Evolutionary conservation across 139 green algal genomes (phyloP).

Genomic region (Diplosphaera chodatii): DNA sequence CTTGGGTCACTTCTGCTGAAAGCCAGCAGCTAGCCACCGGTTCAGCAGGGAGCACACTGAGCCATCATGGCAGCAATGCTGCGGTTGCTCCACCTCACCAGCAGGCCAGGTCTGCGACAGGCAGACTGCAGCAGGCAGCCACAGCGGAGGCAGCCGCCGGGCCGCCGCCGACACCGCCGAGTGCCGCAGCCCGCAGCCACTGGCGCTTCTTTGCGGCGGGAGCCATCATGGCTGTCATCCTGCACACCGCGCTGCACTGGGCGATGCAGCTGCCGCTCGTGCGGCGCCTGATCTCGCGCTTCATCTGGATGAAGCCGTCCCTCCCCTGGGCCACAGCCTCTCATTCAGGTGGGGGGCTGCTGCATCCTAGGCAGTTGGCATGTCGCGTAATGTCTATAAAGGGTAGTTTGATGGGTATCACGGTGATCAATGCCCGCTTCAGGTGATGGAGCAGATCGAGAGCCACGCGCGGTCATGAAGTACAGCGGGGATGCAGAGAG

Average conservation of each 20-base stretch:
- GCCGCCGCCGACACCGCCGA: neutral
- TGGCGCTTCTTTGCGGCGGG: conserved; percentile 23
- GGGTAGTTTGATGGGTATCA: too few relatives aligned
- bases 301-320: conserved; percentile 36
- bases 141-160: neutral
- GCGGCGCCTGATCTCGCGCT: conserved; percentile 24
- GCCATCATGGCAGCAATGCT: too few relatives aligned
- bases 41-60: too few relatives aligned
- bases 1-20: too few relatives aligned
- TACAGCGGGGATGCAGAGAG: conserved; percentile 60
- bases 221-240: conserved; percentile 21
- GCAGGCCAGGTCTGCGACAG: too few relatives aligned
- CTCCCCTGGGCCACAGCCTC: neutral
- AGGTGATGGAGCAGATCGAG: neutral
- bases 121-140: too few relatives aligned
- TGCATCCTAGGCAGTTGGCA: too few relatives aligned
- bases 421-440: too few relatives aligned
- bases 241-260: conserved; percentile 31
- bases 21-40: too few relatives aligned
- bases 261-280: conserved; percentile 30
- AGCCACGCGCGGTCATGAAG: conserved; percentile 24
- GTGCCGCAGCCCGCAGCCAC: neutral
- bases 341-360: too few relatives aligned
- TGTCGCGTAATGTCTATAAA: too few relatives aligned
- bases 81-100: too few relatives aligned